Percentiles rank a stretch among this genome's conserved stretches.
Evolutionary conservation across 345 rosid genomes (phyloP).

Genomic region (Arabidopsis arenosa): DNA sequence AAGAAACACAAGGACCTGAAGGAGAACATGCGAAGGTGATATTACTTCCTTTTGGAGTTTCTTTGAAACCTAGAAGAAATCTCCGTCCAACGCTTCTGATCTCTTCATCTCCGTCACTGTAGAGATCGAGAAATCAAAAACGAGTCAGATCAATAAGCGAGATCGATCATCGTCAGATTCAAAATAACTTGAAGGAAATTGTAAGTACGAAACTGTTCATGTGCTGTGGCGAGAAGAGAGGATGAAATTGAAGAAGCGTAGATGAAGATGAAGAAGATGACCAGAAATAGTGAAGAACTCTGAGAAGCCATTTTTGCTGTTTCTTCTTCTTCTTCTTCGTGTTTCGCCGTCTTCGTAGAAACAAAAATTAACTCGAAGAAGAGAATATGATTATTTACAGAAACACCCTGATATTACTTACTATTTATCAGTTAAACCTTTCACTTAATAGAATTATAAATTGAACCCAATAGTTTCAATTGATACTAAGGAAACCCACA

Average conservation of each 20-base stretch:
- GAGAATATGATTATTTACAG: neutral
- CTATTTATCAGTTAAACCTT: neutral
- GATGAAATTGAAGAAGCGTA: slow-evolving; percentile 20
- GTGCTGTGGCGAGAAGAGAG: slow-evolving; percentile 15
- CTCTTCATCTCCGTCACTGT: slow-evolving; percentile 37
- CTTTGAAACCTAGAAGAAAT: slow-evolving; percentile 67
- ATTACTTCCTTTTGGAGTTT: slow-evolving; percentile 67
- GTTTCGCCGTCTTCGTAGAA: slow-evolving; percentile 7
- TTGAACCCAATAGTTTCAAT: neutral
- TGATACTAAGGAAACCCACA: neutral
- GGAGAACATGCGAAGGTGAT: slow-evolving; percentile 80
- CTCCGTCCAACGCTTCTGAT: slow-evolving; percentile 53
- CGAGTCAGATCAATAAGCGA: slow-evolving; percentile 27
- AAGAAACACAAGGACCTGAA: slow-evolving; percentile 90
- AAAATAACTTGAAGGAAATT: too few relatives aligned
- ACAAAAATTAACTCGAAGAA: neutral
- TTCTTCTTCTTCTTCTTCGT: slow-evolving; percentile 19
- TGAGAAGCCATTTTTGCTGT: slow-evolving; percentile 44
- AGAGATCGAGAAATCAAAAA: neutral
- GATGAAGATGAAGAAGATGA: slow-evolving; percentile 44
- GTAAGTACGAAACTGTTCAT: slow-evolving; percentile 39
- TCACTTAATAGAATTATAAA: neutral
- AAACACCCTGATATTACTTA: neutral
- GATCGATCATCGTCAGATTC: neutral
- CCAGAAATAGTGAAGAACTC: slow-evolving; percentile 1